Conservation (phyloP, 495 filamentous ascomycete species). For the Talaromyces liani region DNA sequence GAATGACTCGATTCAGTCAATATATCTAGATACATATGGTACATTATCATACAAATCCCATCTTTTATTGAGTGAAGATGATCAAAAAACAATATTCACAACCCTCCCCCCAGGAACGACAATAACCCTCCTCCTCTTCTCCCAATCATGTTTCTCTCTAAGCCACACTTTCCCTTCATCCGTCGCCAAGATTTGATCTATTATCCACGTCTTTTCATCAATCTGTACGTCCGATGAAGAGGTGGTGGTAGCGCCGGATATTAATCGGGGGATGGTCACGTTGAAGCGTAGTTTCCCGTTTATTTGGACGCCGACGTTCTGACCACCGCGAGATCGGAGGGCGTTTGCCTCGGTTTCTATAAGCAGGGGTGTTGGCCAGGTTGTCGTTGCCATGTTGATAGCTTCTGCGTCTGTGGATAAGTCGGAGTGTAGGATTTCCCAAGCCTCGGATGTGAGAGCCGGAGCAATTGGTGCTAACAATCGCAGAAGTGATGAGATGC, state of each 20-base stretch:
- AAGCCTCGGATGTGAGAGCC: conserved; percentile 71
- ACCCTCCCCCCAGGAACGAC: conserved; percentile 41
- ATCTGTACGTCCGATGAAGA: not conserved
- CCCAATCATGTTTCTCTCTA: conserved; percentile 39
- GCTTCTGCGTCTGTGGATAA: not conserved
- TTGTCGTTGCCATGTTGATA: conserved; percentile 35
- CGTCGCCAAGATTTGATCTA: conserved; percentile 40
- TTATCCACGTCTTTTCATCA: conserved; percentile 47
- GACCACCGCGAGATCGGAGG: conserved; percentile 30
- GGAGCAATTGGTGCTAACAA: conserved; percentile 74
- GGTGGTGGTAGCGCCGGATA: conserved; percentile 13
- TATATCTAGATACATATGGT: not conserved
- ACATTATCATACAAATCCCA: not conserved
- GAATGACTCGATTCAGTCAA: no score
- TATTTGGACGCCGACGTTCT: conserved; percentile 60
- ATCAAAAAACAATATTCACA: conserved; percentile 42
- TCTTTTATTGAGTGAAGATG: not conserved
- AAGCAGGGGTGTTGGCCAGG: conserved; percentile 45
- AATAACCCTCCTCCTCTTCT: conserved; percentile 34
- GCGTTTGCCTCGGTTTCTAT: conserved; percentile 39
- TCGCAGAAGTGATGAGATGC: conserved; percentile 47
- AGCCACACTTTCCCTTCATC: conserved; percentile 40
- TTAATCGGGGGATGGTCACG: conserved; percentile 44
- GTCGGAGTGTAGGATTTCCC: conserved; percentile 48
- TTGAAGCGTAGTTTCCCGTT: conserved; percentile 67